These are phyloP conservation scores for Claviceps paspali DNA, from an alignment of 2,329 filamentous ascomycete species.

Conservation along the genomic window DNA sequence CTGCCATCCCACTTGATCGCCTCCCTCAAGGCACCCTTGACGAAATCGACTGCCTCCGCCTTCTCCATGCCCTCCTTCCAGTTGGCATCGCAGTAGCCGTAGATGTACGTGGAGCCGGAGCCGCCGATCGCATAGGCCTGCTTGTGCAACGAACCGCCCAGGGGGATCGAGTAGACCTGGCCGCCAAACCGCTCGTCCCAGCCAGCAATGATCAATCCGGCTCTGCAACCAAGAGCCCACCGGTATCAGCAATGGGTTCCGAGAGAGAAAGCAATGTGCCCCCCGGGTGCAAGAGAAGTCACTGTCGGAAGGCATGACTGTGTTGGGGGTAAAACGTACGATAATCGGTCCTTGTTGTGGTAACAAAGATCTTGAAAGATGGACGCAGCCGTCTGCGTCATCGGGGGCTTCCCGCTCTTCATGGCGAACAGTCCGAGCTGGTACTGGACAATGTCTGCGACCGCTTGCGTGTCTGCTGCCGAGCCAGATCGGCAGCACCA, in stretches of 20 bases:
- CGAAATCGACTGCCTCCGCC: slow-evolving; percentile 77
- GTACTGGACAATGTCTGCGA: slow-evolving; percentile 96
- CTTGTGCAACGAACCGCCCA: slow-evolving; percentile 95
- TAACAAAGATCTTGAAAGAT: slow-evolving; percentile 99
- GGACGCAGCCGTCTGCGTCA: slow-evolving; percentile 85
- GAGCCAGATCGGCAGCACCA: slow-evolving; percentile 99
- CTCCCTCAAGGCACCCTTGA: slow-evolving; percentile 80
- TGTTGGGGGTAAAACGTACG: slow-evolving; percentile 53
- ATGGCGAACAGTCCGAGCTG: slow-evolving; percentile 87
- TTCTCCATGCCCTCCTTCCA: slow-evolving; percentile 94
- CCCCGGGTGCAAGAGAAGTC: too few species aligned
- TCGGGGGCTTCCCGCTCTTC: slow-evolving; percentile 76
- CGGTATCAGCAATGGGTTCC: not conserved
- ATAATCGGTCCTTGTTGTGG: slow-evolving; percentile 85
- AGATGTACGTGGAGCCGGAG: slow-evolving; percentile 97
- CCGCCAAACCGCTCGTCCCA: slow-evolving; percentile 92
- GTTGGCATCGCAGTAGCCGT: slow-evolving; percentile 93
- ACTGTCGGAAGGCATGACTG: too few species aligned
- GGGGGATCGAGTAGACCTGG: slow-evolving; percentile 92
- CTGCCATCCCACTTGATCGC: slow-evolving; percentile 99
- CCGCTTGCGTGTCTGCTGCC: slow-evolving; percentile 92
- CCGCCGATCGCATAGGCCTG: slow-evolving; percentile 91
- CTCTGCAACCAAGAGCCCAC: slow-evolving; percentile 34
- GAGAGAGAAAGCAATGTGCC: too few species aligned
- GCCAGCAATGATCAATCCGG: slow-evolving; percentile 95